phyloP scores from a whole-genome alignment of 2,329 filamentous ascomycete genomes.

The Fusarium decemcellulare region DNA sequence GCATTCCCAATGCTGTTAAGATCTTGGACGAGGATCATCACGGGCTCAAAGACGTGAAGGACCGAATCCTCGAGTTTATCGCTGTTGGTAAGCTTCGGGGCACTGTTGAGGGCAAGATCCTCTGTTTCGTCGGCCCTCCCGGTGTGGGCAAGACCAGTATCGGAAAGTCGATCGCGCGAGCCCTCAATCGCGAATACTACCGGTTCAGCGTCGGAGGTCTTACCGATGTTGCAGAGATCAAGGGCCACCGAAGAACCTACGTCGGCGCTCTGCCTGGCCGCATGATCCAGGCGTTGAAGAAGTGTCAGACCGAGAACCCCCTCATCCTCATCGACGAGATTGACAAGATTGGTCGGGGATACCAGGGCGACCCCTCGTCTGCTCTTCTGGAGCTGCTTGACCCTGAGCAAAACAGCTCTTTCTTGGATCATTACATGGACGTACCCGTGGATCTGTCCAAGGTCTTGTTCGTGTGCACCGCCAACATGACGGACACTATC shows the following conservation, averaged over 20 bases:
- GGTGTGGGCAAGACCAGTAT: constrained; percentile 99
- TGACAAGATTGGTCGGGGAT: constrained; percentile 97
- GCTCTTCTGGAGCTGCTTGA: constrained; percentile 94
- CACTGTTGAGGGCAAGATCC: constrained; percentile 97
- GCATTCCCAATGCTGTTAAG: constrained; percentile 88
- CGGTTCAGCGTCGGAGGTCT: constrained; percentile 97
- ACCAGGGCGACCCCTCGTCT: constrained; percentile 96
- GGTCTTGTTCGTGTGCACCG: constrained; percentile 98
- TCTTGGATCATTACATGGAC: constrained; percentile 98
- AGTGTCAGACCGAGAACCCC: constrained; percentile 98
- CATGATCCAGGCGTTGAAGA: constrained; percentile 98
- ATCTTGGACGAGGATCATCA: constrained; percentile 98
- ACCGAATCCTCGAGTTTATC: constrained; percentile 98
- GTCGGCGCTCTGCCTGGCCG: constrained; percentile 95
- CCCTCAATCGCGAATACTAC: constrained; percentile 96
- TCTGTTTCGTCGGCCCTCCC: constrained; percentile 97
- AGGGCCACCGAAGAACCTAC: constrained; percentile 96
- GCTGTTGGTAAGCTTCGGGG: constrained; percentile 97
- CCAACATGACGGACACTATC: constrained; percentile 99
- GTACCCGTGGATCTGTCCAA: constrained; percentile 98
- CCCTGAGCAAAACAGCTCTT: constrained; percentile 96
- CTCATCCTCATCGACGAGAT: constrained; percentile 97
- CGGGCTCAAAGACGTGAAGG: constrained; percentile 97
- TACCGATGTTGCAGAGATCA: constrained; percentile 98
- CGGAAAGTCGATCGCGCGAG: constrained; percentile 96